Conservation (phyloP, 163 green algal genomes). For the Trebouxiophyceae sp. region DNA sequence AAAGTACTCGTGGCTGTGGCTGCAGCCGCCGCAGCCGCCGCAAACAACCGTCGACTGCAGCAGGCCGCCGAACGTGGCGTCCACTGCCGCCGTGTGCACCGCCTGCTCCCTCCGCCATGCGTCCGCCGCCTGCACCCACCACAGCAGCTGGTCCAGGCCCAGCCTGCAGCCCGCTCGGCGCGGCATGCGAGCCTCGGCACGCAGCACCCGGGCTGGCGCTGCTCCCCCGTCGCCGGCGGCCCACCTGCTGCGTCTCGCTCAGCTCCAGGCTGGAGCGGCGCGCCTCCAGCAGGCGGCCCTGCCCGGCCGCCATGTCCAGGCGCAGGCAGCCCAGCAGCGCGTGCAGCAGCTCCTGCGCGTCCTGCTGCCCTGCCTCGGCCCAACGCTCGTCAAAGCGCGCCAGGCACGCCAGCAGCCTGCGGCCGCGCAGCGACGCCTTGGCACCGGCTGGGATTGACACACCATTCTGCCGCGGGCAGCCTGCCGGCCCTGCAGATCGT, state of each 20-base stretch:
- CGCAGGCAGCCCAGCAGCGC: conserved; percentile 64
- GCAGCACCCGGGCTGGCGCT: too few species aligned
- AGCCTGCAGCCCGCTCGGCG: not conserved
- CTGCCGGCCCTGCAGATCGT: too few species aligned
- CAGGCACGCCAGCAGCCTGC: not conserved
- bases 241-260: not conserved
- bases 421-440: too few species aligned
- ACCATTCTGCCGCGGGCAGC: too few species aligned
- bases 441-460: too few species aligned
- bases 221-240: too few species aligned
- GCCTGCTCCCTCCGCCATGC: not conserved
- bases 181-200: too few species aligned
- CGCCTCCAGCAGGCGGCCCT: not conserved
- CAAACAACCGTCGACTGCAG: conserved; percentile 69
- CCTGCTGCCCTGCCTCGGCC: conserved; percentile 55
- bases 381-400: conserved; percentile 22
- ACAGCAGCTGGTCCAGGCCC: not conserved
- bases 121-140: not conserved
- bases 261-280: not conserved
- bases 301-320: too few species aligned
- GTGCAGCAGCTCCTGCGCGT: conserved; percentile 72
- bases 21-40: conserved; percentile 35
- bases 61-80: conserved; percentile 5
- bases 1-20: conserved; percentile 74
- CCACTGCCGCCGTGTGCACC: not conserved